Conservation (phyloP, 495 filamentous ascomycete genomes). For the Talaromyces proteolyticus region DNA sequence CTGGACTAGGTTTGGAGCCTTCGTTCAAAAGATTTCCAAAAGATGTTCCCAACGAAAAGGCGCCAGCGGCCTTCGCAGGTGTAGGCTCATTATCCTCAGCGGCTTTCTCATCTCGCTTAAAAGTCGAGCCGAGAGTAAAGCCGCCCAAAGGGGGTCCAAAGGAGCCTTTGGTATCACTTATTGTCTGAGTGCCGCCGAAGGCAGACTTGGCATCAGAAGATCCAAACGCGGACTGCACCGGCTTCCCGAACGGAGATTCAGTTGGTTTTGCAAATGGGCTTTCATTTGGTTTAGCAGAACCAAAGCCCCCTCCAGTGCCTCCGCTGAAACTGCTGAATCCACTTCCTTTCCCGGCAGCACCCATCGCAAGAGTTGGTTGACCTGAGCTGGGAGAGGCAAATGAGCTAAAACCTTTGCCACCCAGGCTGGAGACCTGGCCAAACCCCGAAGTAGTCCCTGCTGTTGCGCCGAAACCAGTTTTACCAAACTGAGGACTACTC, state of each 20-base stretch:
- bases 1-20: conserved; percentile 14
- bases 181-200: conserved; percentile 31
- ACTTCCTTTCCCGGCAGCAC: conserved; percentile 15
- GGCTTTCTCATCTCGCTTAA: conserved; percentile 67
- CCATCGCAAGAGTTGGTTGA: conserved; percentile 10
- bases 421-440: conserved; percentile 26
- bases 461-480: conserved; percentile 43
- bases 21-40: conserved; percentile 21
- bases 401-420: conserved; percentile 5
- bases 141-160: conserved; percentile 48
- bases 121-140: conserved; percentile 74
- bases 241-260: conserved; percentile 13
- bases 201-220: conserved; percentile 17
- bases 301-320: conserved; percentile 10
- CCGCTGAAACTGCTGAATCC: conserved; percentile 30
- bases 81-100: conserved; percentile 52
- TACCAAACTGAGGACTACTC: conserved; percentile 21
- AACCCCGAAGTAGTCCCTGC: conserved; percentile 27
- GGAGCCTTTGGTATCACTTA: conserved; percentile 24
- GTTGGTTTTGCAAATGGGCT: conserved; percentile 10
- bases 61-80: conserved; percentile 28
- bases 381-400: conserved; percentile 2
- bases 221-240: conserved; percentile 21
- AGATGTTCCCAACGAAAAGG: conserved; percentile 29
- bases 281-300: conserved; percentile 14